Evolutionary conservation across 2,329 filamentous ascomycete species (phyloP), one percentile per base, ranked within the genome.

Genomic region (Thelonectria discophora): DNA sequence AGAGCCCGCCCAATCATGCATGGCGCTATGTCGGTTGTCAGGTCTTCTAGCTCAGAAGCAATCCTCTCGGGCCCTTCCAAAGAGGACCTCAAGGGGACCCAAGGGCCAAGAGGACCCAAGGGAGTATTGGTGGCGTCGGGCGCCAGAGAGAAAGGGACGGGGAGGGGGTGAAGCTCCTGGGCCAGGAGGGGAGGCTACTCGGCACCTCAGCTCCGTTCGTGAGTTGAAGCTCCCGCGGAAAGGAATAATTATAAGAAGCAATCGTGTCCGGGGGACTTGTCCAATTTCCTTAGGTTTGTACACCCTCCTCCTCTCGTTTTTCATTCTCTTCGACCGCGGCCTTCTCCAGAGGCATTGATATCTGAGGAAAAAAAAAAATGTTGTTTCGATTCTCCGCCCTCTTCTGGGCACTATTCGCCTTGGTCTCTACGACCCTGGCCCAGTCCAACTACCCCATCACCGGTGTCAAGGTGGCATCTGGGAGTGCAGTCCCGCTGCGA

Each of bases 391-490:
- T 55, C 10, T 18, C 53, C 20, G 18, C n/a, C 18, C 5, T 24
- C 42, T 8, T 55, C 3, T 17, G 45, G n/a, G 53, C 34, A 17
- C 32, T 56, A 17, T 48, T 21, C 21, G 45, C 54, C 2, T 15
- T 47, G 11, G 39, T 40, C 17, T 50, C 42, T 39, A 9, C 27
- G 13, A 52, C 48, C 20, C 18, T 39, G 5, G 32, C 43, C n/a
- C 53, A 58, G 24, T 13, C 30, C 2, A 43, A 93, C 75, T 93
- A 92, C 79, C 93, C 93, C 70, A 88, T 93, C 55, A 88, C 86
- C 2, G 91, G 87, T 42, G 90, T 90, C 74, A 87, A 86, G 74
- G 93, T 90, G 1, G 86, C 87, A 50, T 92, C 92, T 77, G 91
- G 90, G 9, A 39, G 27, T n/a, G 40, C 50, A 11, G 50, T 61